phyloP scores from a whole-genome alignment of 192 early-diverging fungal species.

The Backusella morwellensis region DNA sequence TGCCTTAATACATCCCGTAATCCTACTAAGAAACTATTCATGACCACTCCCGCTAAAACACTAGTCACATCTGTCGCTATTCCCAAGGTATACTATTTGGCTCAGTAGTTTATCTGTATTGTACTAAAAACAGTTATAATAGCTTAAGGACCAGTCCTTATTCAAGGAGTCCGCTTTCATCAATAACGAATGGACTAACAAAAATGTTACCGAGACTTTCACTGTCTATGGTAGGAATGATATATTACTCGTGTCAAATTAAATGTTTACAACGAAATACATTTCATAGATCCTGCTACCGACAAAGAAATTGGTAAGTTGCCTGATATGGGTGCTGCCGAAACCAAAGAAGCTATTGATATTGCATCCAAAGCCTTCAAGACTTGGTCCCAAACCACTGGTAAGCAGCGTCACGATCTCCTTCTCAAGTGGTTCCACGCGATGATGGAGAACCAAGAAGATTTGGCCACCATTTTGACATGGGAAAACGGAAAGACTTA shows the following conservation, averaged over 20 bases:
- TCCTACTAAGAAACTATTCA: conserved; percentile 1
- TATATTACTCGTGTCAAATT: background rate
- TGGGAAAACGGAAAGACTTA: conserved; percentile 81
- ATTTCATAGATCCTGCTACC: conserved; percentile 56
- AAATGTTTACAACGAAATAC: background rate
- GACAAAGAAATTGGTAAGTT: conserved; percentile 58
- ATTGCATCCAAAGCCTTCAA: conserved; percentile 57
- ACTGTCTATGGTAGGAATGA: conserved; percentile 48
- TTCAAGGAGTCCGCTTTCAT: conserved; percentile 55
- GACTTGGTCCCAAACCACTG: conserved; percentile 61
- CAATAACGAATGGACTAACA: conserved; percentile 54
- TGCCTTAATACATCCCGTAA: conserved; percentile 11
- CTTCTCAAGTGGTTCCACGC: conserved; percentile 66
- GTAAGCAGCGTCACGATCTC: conserved; percentile 53
- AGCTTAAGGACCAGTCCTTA: conserved; percentile 63
- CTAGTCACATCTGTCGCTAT: background rate
- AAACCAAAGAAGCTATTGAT: conserved; percentile 57
- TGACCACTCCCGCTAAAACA: background rate
- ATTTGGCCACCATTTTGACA: conserved; percentile 81
- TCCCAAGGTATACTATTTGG: conserved; percentile 6
- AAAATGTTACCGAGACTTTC: conserved; percentile 42
- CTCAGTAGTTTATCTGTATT: background rate
- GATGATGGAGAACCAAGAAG: conserved; percentile 65
- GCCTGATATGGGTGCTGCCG: conserved; percentile 63
- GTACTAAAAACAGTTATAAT: background rate